Base-by-base conservation (phyloP, 495 filamentous ascomycete species). In the Trichoderma orchidacearum region DNA sequence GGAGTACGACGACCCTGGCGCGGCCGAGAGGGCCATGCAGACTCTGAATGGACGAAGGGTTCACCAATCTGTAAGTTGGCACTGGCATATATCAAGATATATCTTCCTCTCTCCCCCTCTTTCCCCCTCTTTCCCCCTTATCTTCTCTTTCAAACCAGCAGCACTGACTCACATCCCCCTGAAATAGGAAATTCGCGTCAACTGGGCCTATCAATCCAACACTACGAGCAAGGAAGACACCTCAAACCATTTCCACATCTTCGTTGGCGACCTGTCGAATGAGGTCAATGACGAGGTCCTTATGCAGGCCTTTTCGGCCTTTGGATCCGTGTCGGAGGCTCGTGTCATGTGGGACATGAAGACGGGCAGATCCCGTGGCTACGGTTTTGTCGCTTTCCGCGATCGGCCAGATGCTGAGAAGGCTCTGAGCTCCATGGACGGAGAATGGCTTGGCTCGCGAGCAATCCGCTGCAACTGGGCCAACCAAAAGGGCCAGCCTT, bases 271-370 rank as follows among this genome's bases (percentile, higher is more conserved):
- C 71, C 76, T 99, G 45, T 96, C 92, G 60, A 99, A 99, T 60
- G 93, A 99, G 68, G 93, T 99, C 62, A 99, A 99, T 63, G 93
- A 99, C 62, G 93, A 99, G 67, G 83, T 97, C 53, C 75, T 99
- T 29, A 75, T 86, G 8, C 93, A 97, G 71, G 94, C 94, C 17
- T 99, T 99, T 71, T 94, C 89, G 36, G 91, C 91, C 34, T 99
- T 97, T 70, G 93, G 93, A 11, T 87, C 83, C 3, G 91, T 99
- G 31, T 97, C 94, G n/a, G 93, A 99, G 72, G 93, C 93, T 57
- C 90, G 93, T 60, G 93, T 99, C 57, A 99, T 99, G 93, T 99
- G 93, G 93, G 93, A 99, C 67, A 99, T 99, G 93, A 99, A 99
- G 79, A 99, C 93, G 36, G 93, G 93, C 57, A 86, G 93, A 56